Base-by-base conservation (phyloP, 192 early-diverging fungal species). In the Umbelopsis sp. region DNA sequence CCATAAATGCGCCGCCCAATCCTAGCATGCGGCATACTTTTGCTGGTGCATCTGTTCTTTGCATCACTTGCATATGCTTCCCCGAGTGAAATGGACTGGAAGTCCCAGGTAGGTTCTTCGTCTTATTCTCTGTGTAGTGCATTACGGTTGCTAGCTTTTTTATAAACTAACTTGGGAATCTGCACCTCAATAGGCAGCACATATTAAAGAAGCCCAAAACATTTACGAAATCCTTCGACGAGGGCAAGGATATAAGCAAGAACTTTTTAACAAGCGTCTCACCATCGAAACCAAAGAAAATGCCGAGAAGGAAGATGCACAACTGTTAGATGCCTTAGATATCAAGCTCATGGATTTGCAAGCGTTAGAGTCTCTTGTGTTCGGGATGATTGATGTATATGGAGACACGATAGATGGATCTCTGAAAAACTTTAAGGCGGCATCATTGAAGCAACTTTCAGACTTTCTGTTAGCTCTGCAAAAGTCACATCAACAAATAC, bases 381-480 rank as follows among this genome's bases (percentile, higher is more conserved):
- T 71, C 9, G 78, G 70, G 18, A 73, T 76, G 68, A 48, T 80
- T 22, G 44, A 76, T 8, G 52, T 76, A 13, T 80, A 80, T 55
- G 68, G 23, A 8, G 46, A 69, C 13, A 73, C 71, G 1, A 74
- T 80, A 3, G 58, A 74, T 21, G 46, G 64, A 25, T 22, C 67
- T 10, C 33, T 33, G 23, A 46, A 64, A 45, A 74, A 80, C 23
- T 80, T 67, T 16, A 67, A 68, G 11, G 71, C 61, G 10, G 70
- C 74, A 35, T 67, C 74, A 1, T 46, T 80, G 12, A 52, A 64
- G 25, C 49, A 76, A 2, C 64, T 74, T 18, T 73, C 66, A 67
- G 74, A 80, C 30, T 80, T 80, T 37, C 71, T 76, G 37, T 37
- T 73, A 5, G 74, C 78, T 0, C 51, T 80, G 33, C 76, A 80